phyloP scores from a whole-genome alignment of 1,284 basidiomycete genomes.

The Ganoderma sinense region DNA sequence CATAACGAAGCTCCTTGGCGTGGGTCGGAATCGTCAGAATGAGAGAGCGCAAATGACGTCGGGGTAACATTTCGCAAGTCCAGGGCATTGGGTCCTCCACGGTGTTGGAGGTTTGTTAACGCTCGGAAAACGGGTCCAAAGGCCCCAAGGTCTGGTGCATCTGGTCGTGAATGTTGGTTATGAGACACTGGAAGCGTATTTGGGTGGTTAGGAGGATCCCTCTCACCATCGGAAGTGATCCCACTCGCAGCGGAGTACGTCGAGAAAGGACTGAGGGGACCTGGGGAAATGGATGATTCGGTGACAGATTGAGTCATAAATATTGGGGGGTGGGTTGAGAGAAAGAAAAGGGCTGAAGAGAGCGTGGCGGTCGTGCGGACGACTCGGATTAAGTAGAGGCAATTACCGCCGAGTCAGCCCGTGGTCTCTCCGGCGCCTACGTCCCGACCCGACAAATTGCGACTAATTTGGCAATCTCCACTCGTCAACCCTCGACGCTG shows the following conservation, averaged over 20 bases:
- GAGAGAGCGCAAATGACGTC: slow-evolving; percentile 42
- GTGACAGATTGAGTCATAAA: slow-evolving; percentile 46
- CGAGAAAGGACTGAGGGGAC: slow-evolving; percentile 61
- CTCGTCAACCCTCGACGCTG: slow-evolving; percentile 1
- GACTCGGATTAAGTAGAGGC: slow-evolving; percentile 17
- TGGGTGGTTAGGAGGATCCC: slow-evolving; percentile 12
- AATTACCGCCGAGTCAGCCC: slow-evolving; percentile 27
- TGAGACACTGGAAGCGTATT: slow-evolving; percentile 9
- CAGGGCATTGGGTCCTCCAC: slow-evolving; percentile 24
- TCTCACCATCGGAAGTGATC: slow-evolving; percentile 71
- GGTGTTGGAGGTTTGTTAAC: slow-evolving; percentile 62
- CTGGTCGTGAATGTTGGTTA: slow-evolving; percentile 42
- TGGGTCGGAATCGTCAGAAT: slow-evolving; percentile 52
- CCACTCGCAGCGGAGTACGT: slow-evolving; percentile 59
- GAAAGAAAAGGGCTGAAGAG: slow-evolving; percentile 26
- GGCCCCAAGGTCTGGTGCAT: slow-evolving; percentile 79
- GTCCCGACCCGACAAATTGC: neutral
- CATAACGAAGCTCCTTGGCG: slow-evolving; percentile 67
- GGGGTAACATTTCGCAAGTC: slow-evolving; percentile 35
- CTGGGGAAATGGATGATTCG: slow-evolving; percentile 50
- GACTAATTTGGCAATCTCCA: slow-evolving; percentile 9
- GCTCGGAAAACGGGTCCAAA: slow-evolving; percentile 77
- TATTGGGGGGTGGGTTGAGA: slow-evolving; percentile 31
- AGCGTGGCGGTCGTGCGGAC: slow-evolving; percentile 27
- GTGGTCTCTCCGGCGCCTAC: slow-evolving; percentile 27